These are phyloP conservation scores for Trichoderma breve DNA, from an alignment of 2,329 filamentous ascomycete genomes.

Conservation along the genomic window DNA sequence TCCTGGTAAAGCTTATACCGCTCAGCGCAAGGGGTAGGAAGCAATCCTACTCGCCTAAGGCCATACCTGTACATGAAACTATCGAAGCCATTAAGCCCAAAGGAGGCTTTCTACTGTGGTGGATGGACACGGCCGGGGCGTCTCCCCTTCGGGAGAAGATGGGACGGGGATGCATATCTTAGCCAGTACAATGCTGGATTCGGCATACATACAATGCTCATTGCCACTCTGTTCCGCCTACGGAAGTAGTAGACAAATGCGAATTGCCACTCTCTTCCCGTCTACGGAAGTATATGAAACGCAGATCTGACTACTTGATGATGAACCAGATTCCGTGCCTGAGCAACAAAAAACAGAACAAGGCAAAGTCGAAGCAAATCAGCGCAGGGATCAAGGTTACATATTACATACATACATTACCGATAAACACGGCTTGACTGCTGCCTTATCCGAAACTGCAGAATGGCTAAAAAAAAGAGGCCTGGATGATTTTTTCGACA, in stretches of 20 bases:
- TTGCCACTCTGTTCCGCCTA: background rate
- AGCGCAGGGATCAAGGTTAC: background rate
- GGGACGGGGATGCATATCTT: background rate
- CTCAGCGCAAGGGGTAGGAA: background rate
- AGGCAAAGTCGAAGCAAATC: background rate
- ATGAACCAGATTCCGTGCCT: background rate
- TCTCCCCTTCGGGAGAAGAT: background rate
- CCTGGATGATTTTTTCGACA: background rate
- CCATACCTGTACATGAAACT: background rate
- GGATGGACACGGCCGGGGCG: background rate
- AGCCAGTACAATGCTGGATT: background rate
- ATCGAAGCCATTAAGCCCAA: conserved; percentile 1
- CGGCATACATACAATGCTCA: background rate
- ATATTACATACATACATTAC: background rate
- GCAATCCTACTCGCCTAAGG: background rate
- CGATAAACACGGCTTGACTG: background rate
- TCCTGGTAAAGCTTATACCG: background rate
- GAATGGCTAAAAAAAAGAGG: background rate
- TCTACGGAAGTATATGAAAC: background rate
- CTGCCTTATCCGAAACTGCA: background rate
- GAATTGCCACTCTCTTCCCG: background rate
- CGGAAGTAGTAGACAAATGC: background rate
- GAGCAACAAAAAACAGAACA: background rate
- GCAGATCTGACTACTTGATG: background rate
- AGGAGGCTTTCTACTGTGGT: background rate